phyloP scores from a whole-genome alignment of 768 basidiomycete genomes.

The Trametes gibbosa region DNA sequence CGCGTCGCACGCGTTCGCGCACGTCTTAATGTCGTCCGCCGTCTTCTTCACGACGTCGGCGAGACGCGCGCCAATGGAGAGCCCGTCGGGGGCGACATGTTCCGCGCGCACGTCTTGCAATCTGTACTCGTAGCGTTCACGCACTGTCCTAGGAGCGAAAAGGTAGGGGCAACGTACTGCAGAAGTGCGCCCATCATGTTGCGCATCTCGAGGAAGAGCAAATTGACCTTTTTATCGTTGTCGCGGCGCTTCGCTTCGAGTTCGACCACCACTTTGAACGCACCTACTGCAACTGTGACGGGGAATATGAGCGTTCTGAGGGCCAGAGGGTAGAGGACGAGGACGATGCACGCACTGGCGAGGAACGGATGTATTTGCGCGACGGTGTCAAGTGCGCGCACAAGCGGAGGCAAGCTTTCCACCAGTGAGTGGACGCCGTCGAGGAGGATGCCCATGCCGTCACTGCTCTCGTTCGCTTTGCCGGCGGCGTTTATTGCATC shows the following conservation, averaged over 20 bases:
- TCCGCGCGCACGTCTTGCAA: constrained; percentile 28
- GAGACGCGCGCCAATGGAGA: constrained; percentile 34
- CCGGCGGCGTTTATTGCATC: too few relatives aligned
- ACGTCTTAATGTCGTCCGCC: constrained; percentile 31
- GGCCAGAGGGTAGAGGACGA: too few relatives aligned
- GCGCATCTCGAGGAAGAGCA: constrained; percentile 49
- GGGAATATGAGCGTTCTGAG: too few relatives aligned
- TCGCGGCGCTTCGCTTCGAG: constrained; percentile 48
- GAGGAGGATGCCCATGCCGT: not conserved
- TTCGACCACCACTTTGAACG: constrained; percentile 48
- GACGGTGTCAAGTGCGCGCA: constrained; percentile 28
- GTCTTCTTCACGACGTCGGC: constrained; percentile 28
- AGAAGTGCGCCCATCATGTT: constrained; percentile 47
- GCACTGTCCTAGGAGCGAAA: too few relatives aligned
- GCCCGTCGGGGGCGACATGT: constrained; percentile 31
- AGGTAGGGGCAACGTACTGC: constrained; percentile 33
- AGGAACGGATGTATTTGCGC: constrained; percentile 28
- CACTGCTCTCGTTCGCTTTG: not conserved
- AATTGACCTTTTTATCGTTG: constrained; percentile 48
- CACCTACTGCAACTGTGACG: constrained; percentile 42
- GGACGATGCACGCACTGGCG: constrained; percentile 16
- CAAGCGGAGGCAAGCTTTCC: constrained; percentile 25
- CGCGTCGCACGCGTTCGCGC: constrained; percentile 33
- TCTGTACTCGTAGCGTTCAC: constrained; percentile 29
- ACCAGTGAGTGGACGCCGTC: constrained; percentile 24